Evolutionary conservation across 2,329 filamentous ascomycete genomes (phyloP).

Genomic region (Mariannaea elegans): DNA sequence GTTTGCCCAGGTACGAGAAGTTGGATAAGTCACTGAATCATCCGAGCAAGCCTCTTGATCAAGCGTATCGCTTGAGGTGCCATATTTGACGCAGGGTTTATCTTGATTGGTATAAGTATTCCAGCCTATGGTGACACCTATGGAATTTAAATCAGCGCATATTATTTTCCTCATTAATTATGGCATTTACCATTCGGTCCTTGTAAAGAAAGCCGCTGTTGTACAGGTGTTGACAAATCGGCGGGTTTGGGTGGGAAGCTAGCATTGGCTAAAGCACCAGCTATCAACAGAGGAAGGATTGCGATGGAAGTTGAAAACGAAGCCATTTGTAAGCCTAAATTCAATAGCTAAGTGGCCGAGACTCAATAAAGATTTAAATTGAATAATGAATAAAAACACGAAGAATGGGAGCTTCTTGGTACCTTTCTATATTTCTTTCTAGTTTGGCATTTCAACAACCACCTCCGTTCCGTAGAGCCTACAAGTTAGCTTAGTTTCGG

Average conservation of each 20-base stretch:
- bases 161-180: background rate
- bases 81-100: slow-evolving; percentile 43
- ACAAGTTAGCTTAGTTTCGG: too few relatives aligned
- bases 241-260: background rate
- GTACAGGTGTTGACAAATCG: background rate
- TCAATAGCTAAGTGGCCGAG: background rate
- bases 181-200: background rate
- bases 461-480: background rate
- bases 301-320: background rate
- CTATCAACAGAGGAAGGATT: background rate
- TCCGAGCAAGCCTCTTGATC: slow-evolving; percentile 34
- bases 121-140: slow-evolving; percentile 42
- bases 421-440: too few relatives aligned
- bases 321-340: background rate
- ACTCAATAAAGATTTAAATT: background rate
- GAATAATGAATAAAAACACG: background rate
- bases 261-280: background rate
- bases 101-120: slow-evolving; percentile 44
- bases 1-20: slow-evolving; percentile 45
- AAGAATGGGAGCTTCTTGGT: too few relatives aligned
- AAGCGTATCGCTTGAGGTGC: slow-evolving; percentile 33
- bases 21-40: slow-evolving; percentile 43
- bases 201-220: background rate
- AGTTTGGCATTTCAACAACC: too few relatives aligned
- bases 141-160: background rate